Evolutionary conservation across 805 yeast species (phyloP).

Genomic region (Candida pini): DNA sequence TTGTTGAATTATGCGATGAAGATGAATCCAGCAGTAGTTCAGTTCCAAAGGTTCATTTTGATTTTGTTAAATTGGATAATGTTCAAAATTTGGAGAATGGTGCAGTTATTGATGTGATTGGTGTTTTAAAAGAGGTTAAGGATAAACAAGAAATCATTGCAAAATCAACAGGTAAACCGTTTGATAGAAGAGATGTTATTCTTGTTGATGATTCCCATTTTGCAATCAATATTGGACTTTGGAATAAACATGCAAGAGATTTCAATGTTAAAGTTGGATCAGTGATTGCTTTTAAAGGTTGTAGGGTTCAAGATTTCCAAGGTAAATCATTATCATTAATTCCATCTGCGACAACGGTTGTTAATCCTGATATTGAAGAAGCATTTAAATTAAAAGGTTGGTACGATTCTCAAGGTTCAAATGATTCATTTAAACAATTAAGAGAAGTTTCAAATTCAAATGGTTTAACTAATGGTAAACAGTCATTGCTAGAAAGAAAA

Average conservation of each 20-base stretch:
- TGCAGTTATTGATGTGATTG: constrained; percentile 78
- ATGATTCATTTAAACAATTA: constrained; percentile 55
- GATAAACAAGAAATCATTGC: constrained; percentile 77
- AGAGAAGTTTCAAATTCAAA: constrained; percentile 43
- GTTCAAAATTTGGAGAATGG: constrained; percentile 66
- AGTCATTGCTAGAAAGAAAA: constrained; percentile 51
- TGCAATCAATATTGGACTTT: constrained; percentile 74
- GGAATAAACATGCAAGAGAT: constrained; percentile 85
- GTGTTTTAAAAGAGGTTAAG: constrained; percentile 72
- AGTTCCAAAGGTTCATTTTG: constrained; percentile 77
- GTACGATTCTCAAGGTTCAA: constrained; percentile 78
- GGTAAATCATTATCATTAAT: constrained; percentile 82
- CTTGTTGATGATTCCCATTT: constrained; percentile 81
- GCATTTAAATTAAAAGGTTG: constrained; percentile 89
- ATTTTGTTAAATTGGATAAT: constrained; percentile 63
- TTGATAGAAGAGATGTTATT: constrained; percentile 83
- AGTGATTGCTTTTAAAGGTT: constrained; percentile 89
- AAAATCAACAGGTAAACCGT: constrained; percentile 82
- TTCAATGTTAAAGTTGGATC: constrained; percentile 71
- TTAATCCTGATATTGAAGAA: constrained; percentile 86
- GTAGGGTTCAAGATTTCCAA: constrained; percentile 79
- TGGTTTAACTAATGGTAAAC: constrained; percentile 30
- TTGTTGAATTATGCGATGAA: constrained; percentile 57
- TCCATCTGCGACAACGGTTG: constrained; percentile 65
- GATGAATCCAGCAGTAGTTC: too few species aligned